phyloP scores from a whole-genome alignment of 2,329 filamentous ascomycete genomes.

The Paecilomyces formosus region DNA sequence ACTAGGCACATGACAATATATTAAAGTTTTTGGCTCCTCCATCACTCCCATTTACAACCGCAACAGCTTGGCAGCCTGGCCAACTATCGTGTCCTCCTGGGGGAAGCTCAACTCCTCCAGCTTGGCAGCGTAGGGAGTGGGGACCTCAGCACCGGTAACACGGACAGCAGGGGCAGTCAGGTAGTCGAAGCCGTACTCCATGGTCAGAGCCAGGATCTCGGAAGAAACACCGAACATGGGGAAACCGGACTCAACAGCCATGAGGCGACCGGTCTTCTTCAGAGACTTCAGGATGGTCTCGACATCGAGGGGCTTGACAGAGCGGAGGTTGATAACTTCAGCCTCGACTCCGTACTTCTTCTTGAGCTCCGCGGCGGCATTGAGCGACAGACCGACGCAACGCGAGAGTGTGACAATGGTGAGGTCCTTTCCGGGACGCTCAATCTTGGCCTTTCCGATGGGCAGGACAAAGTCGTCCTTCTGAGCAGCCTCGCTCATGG shows the following conservation, averaged over 20 bases:
- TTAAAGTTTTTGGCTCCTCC: slow-evolving; percentile 5
- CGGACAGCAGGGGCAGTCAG: slow-evolving; percentile 88
- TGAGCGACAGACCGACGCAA: slow-evolving; percentile 85
- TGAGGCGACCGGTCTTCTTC: slow-evolving; percentile 93
- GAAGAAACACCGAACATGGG: slow-evolving; percentile 87
- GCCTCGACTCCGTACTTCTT: slow-evolving; percentile 92
- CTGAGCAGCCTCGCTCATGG: slow-evolving; percentile 94
- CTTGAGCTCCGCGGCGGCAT: slow-evolving; percentile 85
- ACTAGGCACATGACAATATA: slow-evolving; percentile 26
- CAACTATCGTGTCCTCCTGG: slow-evolving; percentile 76
- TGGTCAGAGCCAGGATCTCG: slow-evolving; percentile 87
- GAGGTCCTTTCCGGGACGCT: slow-evolving; percentile 89
- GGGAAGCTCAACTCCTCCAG: slow-evolving; percentile 96
- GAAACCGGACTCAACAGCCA: slow-evolving; percentile 92
- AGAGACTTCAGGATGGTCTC: slow-evolving; percentile 93
- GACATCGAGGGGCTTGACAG: slow-evolving; percentile 91
- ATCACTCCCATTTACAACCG: slow-evolving; percentile 50
- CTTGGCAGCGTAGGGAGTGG: slow-evolving; percentile 87
- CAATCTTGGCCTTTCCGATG: slow-evolving; percentile 98
- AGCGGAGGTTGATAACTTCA: slow-evolving; percentile 97
- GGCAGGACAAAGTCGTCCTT: slow-evolving; percentile 95
- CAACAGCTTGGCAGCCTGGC: slow-evolving; percentile 84
- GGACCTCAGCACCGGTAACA: slow-evolving; percentile 93
- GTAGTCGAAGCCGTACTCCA: slow-evolving; percentile 99
- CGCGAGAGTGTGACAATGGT: slow-evolving; percentile 93